phyloP scores from a whole-genome alignment of 345 rosid species.

The Schrenkiella parvula region DNA sequence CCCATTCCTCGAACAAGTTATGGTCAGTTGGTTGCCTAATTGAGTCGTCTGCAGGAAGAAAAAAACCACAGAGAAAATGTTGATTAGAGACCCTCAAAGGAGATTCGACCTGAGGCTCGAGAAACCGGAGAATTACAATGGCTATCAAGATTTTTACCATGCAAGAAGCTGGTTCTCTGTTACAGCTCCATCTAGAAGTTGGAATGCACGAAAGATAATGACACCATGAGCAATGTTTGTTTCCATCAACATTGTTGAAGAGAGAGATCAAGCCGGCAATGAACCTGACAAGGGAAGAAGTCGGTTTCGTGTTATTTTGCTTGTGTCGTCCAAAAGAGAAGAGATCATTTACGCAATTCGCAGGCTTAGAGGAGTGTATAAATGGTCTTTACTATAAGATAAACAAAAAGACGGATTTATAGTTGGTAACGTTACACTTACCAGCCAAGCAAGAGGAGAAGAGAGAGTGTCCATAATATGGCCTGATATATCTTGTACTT shows the following conservation, averaged over 20 bases:
- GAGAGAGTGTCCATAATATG: conserved; percentile 69
- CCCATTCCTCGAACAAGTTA: conserved; percentile 70
- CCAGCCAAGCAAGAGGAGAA: conserved; percentile 64
- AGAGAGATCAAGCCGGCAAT: conserved; percentile 54
- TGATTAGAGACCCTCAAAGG: background rate
- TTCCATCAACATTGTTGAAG: conserved; percentile 80
- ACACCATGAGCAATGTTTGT: conserved; percentile 95
- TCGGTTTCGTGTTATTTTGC: background rate
- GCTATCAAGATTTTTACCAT: conserved; percentile 37
- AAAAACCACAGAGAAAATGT: background rate
- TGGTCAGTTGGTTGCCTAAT: conserved; percentile 58
- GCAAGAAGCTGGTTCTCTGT: conserved; percentile 58
- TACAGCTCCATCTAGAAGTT: conserved; percentile 88
- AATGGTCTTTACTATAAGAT: background rate
- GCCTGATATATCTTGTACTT: conserved; percentile 74
- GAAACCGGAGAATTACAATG: background rate
- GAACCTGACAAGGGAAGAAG: conserved; percentile 40
- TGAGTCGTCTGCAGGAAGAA: conserved; percentile 48
- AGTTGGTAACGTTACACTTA: conserved; percentile 34
- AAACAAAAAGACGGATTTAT: background rate
- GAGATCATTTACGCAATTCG: background rate
- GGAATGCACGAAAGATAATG: conserved; percentile 92
- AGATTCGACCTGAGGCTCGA: background rate
- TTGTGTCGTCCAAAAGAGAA: background rate
- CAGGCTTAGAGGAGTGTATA: background rate